Evolutionary conservation across 2,329 filamentous ascomycete genomes (phyloP), one percentile per base, ranked within the genome.

Genomic region (Simplicillium aogashimaense): DNA sequence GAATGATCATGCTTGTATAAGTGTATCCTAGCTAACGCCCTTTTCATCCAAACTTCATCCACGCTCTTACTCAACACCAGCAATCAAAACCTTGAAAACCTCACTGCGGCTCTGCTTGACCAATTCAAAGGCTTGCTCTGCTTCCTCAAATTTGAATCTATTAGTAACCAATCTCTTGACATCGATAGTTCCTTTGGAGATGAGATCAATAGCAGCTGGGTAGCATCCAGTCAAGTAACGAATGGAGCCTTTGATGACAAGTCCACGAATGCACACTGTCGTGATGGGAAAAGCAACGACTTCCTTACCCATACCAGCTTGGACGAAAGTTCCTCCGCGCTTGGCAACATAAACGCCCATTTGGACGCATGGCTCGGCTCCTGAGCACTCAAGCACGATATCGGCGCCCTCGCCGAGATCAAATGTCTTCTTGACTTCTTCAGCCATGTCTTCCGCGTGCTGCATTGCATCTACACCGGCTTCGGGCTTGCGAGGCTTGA

Each of bases 71-170:
- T 82, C 81, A 7, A 78, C 78, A 0, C 79, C 79, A 3, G 70
- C 74, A 53, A 83, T 83, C 50, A 84, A 51, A 16, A 81, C 70
- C 69, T 84, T 84, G 54, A 83, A 82, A 15, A 77, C 79, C 66
- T 92, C 81, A 3, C 88, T 25, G 20, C 20, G 20, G 9, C 20
- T 9, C 9, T 25, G 6, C 20, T 25, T 25, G 20, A 25, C 20
- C 20, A 25, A 9, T 25, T 25, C 20, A 25, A 73, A 74, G 0
- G 69, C 69, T 35, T 69, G 51, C 40, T 67, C 64, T 1, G 68
- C 63, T 25, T 70, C 46, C 37, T 70, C 66, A 36, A 58, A 60
- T 39, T 56, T 57, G 45, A 55, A 62, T 12, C 59, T 43, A 29
- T 60, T 53, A 3, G 59, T 64, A 35, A 65, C 60, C 4, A 66